Percentiles rank a stretch among this genome's conserved stretches.
Conservation (phyloP, 1,284 basidiomycete species). For the Caloboletus firmus region DNA sequence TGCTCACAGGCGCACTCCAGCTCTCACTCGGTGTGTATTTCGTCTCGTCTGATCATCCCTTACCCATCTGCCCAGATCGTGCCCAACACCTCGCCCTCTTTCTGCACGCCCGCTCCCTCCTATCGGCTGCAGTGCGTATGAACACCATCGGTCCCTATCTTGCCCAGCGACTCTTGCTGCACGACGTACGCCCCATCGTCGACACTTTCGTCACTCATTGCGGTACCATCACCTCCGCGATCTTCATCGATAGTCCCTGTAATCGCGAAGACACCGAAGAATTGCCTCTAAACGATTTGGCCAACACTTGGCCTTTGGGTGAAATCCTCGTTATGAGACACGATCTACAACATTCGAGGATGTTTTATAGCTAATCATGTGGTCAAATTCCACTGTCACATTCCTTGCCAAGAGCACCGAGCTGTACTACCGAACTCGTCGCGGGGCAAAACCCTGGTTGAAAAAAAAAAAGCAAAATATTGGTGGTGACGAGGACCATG, state of each 20-base stretch:
- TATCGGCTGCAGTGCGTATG: slow-evolving; percentile 89
- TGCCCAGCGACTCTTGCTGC: slow-evolving; percentile 84
- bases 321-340: slow-evolving; percentile 90
- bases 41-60: neutral
- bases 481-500: neutral
- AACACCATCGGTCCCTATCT: slow-evolving; percentile 93
- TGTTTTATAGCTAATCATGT: slow-evolving; percentile 80
- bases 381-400: neutral
- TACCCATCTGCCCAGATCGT: slow-evolving; percentile 50
- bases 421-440: neutral
- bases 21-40: slow-evolving; percentile 65
- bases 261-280: slow-evolving; percentile 38
- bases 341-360: slow-evolving; percentile 91
- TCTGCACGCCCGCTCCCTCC: slow-evolving; percentile 84
- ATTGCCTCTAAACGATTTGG: slow-evolving; percentile 53
- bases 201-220: slow-evolving; percentile 50
- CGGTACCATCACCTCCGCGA: slow-evolving; percentile 45
- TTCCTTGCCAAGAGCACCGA: neutral
- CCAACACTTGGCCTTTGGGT: slow-evolving; percentile 95
- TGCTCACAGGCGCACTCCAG: slow-evolving; percentile 76
- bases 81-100: slow-evolving; percentile 88
- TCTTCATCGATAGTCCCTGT: slow-evolving; percentile 8
- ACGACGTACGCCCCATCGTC: slow-evolving; percentile 67
- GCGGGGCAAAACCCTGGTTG: neutral
- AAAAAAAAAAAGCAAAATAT: too few relatives aligned